These are phyloP conservation scores for Candida glucosophila DNA, from an alignment of 1,139 yeast species.

Conservation along the genomic window DNA sequence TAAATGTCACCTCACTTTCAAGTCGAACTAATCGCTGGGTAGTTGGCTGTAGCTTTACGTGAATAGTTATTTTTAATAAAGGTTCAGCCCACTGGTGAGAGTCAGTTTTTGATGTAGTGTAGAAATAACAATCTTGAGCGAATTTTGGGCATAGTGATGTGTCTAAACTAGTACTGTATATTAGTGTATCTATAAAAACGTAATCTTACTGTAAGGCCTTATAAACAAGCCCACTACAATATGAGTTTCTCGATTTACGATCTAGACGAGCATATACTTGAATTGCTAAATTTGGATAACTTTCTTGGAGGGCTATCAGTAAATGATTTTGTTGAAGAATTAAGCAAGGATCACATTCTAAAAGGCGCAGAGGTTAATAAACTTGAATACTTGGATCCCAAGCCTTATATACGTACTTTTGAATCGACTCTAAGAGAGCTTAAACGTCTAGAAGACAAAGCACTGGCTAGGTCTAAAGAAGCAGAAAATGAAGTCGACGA, in stretches of 20 bases:
- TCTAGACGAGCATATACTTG: conserved; percentile 65
- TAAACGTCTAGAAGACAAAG: conserved; percentile 48
- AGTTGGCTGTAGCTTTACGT: too few relatives aligned
- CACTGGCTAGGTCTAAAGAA: conserved; percentile 36
- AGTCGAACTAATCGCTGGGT: conserved; percentile 46
- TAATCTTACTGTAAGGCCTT: too few relatives aligned
- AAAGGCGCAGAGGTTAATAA: conserved; percentile 49
- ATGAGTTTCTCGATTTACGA: conserved; percentile 42
- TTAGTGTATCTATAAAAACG: too few relatives aligned
- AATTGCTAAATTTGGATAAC: conserved; percentile 59
- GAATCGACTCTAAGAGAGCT: conserved; percentile 77
- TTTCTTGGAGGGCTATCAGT: conserved; percentile 66
- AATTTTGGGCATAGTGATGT: too few relatives aligned
- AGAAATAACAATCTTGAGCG: too few relatives aligned
- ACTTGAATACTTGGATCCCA: conserved; percentile 67
- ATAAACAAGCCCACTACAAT: too few relatives aligned
- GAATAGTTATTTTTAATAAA: too few relatives aligned
- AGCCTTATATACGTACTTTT: conserved; percentile 89
- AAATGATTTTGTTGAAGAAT: conserved; percentile 74
- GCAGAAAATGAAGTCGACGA: conserved; percentile 50
- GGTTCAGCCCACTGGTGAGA: too few relatives aligned
- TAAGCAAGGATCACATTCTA: conserved; percentile 61
- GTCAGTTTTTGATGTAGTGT: too few relatives aligned
- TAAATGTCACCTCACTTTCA: conserved; percentile 95
- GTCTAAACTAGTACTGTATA: too few relatives aligned